These are phyloP conservation scores for Beauveria sp. DNA, from an alignment of 2,329 filamentous ascomycete species.

Conservation along the genomic window DNA sequence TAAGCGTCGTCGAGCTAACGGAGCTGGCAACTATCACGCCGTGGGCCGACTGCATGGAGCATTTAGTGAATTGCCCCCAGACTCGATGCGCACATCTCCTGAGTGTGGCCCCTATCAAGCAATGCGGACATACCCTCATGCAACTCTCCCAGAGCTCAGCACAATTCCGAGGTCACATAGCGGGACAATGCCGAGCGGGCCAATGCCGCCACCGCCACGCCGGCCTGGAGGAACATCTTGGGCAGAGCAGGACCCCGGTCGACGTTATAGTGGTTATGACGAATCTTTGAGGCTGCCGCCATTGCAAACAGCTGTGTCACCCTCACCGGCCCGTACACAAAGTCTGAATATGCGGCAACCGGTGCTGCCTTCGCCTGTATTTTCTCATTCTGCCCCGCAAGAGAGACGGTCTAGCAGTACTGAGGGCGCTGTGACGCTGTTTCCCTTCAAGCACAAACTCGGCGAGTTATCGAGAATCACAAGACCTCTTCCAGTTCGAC, in stretches of 20 bases:
- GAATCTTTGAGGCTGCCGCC: slow-evolving; percentile 48
- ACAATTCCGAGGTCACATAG: slow-evolving; percentile 24
- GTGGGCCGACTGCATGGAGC: slow-evolving; percentile 13
- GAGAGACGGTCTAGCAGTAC: slow-evolving; percentile 38
- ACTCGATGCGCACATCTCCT: slow-evolving; percentile 16
- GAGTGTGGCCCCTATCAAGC: slow-evolving; percentile 15
- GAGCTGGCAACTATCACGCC: slow-evolving; percentile 26
- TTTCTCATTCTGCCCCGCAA: slow-evolving; percentile 17
- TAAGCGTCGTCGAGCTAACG: slow-evolving; percentile 56
- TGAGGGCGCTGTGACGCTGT: slow-evolving; percentile 66
- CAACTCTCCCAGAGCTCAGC: slow-evolving; percentile 23
- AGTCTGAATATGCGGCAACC: slow-evolving; percentile 21
- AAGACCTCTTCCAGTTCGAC: slow-evolving; percentile 47
- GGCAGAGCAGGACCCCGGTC: slow-evolving; percentile 23
- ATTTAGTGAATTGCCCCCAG: slow-evolving; percentile 13
- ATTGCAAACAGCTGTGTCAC: slow-evolving; percentile 36
- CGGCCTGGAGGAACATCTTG: slow-evolving; percentile 26
- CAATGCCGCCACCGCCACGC: slow-evolving; percentile 49
- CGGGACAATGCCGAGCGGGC: slow-evolving; percentile 38
- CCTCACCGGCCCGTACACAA: slow-evolving; percentile 21
- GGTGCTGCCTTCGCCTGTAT: slow-evolving; percentile 20
- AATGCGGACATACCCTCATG: slow-evolving; percentile 18
- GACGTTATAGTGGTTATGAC: slow-evolving; percentile 42
- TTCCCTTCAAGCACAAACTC: slow-evolving; percentile 69
- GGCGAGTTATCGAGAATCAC: slow-evolving; percentile 68